A percentile compares a stretch with the other conserved stretches of the same genome.
These are phyloP conservation scores for Funneliformis caledonium DNA, from an alignment of 371 early-diverging fungal genomes.

Conservation along the genomic window DNA sequence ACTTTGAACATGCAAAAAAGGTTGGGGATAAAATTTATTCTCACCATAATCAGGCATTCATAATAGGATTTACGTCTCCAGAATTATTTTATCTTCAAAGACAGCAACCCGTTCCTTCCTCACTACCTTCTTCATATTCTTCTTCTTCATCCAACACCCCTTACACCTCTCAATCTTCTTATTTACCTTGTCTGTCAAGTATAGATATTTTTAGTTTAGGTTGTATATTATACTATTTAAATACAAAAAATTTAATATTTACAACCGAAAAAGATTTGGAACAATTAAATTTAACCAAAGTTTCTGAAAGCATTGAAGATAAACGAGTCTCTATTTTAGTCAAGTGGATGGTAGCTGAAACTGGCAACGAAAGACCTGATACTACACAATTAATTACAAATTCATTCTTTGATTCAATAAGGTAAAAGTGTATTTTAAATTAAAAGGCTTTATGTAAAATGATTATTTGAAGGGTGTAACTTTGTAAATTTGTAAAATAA, in stretches of 20 bases:
- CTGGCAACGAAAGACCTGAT: neutral
- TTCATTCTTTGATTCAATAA: neutral
- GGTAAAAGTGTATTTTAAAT: no score
- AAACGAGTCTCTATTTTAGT: neutral
- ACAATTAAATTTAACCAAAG: neutral
- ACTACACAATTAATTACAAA: neutral
- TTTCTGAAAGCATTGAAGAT: neutral
- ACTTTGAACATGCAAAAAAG: neutral
- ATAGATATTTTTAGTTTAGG: neutral
- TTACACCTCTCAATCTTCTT: neutral
- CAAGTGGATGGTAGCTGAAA: neutral
- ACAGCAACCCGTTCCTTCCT: neutral
- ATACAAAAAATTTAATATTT: neutral
- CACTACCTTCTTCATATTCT: constrained; percentile 13
- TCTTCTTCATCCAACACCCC: neutral
- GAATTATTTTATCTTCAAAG: neutral
- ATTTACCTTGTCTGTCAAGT: neutral
- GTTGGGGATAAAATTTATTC: neutral
- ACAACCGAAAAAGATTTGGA: neutral
- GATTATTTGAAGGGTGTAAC: no score
- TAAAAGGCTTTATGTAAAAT: no score
- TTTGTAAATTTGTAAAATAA: no score
- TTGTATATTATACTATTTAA: neutral
- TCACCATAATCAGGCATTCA: neutral
- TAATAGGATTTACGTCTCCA: neutral